Conservation (phyloP, 2,329 filamentous ascomycete genomes). For the Penicillium sp. region DNA sequence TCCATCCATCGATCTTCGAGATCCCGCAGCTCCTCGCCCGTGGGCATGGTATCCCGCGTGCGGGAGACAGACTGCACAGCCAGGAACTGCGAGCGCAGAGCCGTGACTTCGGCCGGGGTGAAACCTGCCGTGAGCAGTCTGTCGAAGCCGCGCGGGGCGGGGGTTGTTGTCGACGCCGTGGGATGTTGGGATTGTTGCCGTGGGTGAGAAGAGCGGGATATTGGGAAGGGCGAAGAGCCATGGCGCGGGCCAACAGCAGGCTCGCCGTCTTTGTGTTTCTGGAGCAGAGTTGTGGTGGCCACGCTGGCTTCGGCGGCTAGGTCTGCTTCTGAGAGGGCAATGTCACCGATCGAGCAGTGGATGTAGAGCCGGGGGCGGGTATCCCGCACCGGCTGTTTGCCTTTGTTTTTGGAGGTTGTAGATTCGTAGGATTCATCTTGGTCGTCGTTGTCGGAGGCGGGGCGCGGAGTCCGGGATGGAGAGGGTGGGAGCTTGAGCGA, state of each 20-base stretch:
- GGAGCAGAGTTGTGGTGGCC: constrained; percentile 30
- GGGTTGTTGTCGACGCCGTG: constrained; percentile 46
- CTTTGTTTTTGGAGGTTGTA: constrained; percentile 50
- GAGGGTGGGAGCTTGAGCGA: constrained; percentile 64
- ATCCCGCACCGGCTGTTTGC: constrained; percentile 61
- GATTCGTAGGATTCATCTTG: constrained; percentile 6
- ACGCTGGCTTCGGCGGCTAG: constrained; percentile 62
- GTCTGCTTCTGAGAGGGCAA: constrained; percentile 65
- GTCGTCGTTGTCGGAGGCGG: constrained; percentile 19
- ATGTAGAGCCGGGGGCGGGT: constrained; percentile 68
- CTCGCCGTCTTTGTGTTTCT: constrained; percentile 14
- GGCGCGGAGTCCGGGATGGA: constrained; percentile 45
- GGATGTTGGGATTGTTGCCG: constrained; percentile 14
- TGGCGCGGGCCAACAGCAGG: background rate
- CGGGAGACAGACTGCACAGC: constrained; percentile 77
- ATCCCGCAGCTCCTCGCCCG: constrained; percentile 67
- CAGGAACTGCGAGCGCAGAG: constrained; percentile 82
- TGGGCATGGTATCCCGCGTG: constrained; percentile 86
- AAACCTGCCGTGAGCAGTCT: constrained; percentile 78
- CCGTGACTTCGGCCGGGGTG: constrained; percentile 75
- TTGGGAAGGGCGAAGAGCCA: constrained; percentile 6
- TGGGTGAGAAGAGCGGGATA: background rate
- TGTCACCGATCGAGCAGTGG: constrained; percentile 84
- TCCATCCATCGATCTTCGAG: constrained; percentile 94
- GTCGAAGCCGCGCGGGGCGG: constrained; percentile 78